Evolutionary conservation across 2,329 filamentous ascomycete species (phyloP).

Genomic region (Colletotrichum sp.): DNA sequence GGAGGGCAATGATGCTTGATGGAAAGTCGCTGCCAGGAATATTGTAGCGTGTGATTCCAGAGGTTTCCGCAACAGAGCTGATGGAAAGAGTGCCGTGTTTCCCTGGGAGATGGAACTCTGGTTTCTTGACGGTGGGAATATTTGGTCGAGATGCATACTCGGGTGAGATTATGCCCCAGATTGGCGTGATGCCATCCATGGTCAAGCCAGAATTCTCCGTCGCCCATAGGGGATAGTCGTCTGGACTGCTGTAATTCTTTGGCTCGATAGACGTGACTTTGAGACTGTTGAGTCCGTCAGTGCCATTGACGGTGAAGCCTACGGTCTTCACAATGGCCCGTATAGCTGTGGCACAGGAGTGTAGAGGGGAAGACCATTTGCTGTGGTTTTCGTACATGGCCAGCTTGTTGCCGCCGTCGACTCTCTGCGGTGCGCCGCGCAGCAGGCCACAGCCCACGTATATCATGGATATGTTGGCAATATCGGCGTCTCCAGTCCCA

Average conservation of each 20-base stretch:
- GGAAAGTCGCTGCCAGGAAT: conserved; percentile 37
- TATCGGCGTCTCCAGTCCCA: conserved; percentile 20
- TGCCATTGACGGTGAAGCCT: conserved; percentile 45
- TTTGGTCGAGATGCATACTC: conserved; percentile 31
- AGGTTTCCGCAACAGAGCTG: not conserved
- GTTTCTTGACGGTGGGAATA: conserved; percentile 32
- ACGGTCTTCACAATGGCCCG: conserved; percentile 50
- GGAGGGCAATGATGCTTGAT: not conserved
- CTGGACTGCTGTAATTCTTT: conserved; percentile 37
- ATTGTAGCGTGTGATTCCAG: conserved; percentile 24
- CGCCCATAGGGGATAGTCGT: conserved; percentile 36
- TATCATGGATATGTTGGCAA: conserved; percentile 46
- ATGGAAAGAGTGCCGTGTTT: not conserved
- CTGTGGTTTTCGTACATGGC: conserved; percentile 43
- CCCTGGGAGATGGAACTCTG: conserved; percentile 19
- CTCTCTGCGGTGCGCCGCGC: conserved; percentile 38
- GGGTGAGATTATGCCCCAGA: conserved; percentile 44
- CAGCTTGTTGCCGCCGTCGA: conserved; percentile 31
- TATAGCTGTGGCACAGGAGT: conserved; percentile 44
- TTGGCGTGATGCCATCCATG: conserved; percentile 27
- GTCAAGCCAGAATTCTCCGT: conserved; percentile 30
- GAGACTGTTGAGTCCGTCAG: conserved; percentile 34
- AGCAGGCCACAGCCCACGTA: conserved; percentile 42
- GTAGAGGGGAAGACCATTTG: conserved; percentile 45
- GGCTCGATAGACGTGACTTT: conserved; percentile 34